A percentile compares a stretch with the other conserved stretches of the same genome.
Conservation (phyloP, 495 filamentous ascomycete genomes). For the Arthonia radiata region DNA sequence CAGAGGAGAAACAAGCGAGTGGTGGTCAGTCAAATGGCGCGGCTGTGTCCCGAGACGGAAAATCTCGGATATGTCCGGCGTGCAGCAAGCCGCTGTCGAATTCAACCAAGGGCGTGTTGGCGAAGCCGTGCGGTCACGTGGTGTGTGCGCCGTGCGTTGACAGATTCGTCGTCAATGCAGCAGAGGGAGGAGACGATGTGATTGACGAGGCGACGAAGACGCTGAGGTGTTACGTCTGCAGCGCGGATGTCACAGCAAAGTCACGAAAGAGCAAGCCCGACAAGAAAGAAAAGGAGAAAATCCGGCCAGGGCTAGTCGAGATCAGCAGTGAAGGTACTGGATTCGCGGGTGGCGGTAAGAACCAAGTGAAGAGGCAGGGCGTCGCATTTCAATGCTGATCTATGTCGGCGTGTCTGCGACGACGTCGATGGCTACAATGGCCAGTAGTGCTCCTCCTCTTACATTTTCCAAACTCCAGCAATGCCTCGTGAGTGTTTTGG, state of each 20-base stretch:
- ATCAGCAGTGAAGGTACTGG: constrained; percentile 78
- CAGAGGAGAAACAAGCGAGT: constrained; percentile 37
- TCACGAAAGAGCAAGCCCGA: constrained; percentile 15
- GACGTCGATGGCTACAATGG: too few species aligned
- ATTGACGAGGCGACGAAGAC: constrained; percentile 24
- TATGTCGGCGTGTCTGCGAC: too few species aligned
- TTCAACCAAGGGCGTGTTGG: constrained; percentile 57
- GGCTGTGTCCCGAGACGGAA: constrained; percentile 12
- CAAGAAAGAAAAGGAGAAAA: constrained; percentile 26
- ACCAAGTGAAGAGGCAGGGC: constrained; percentile 51
- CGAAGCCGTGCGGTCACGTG: constrained; percentile 85
- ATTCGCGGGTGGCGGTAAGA: constrained; percentile 67
- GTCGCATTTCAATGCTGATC: constrained; percentile 82
- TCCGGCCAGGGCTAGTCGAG: constrained; percentile 57
- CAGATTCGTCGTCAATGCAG: constrained; percentile 74
- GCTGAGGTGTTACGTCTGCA: constrained; percentile 70
- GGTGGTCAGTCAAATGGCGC: not conserved
- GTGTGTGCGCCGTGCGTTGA: constrained; percentile 70
- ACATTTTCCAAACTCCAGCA: too few species aligned
- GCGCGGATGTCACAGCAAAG: constrained; percentile 39
- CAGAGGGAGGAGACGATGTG: constrained; percentile 27
- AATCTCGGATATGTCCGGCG: constrained; percentile 49
- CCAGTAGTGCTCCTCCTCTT: too few species aligned
- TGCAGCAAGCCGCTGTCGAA: constrained; percentile 74
- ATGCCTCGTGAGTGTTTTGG: too few species aligned